Base-by-base conservation (phyloP, 2,329 filamentous ascomycete genomes). In the Aspergillus unguis region DNA sequence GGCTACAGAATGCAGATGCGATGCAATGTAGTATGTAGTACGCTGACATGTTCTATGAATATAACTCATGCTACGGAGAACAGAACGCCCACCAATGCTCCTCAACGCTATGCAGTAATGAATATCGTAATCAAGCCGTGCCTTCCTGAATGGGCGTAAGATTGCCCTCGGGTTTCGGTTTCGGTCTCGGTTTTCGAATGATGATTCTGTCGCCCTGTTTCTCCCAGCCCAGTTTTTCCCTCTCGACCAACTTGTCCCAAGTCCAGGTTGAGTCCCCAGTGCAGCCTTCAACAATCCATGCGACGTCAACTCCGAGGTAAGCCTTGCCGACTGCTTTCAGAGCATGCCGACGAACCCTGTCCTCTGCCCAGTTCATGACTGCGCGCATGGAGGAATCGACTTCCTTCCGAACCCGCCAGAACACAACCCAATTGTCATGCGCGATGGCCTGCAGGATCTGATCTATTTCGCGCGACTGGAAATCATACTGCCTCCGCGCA, bases 321-420 rank as follows among this genome's bases (percentile, higher is more conserved):
- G 86, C 82, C 64, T 85, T 82, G 1, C 90, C 91, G 50, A 97
- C 82, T 67, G 91, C 94, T 75, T 96, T 95, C 61, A 97, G 76
- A 32, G 88, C 84, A 71, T 92, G 87, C 60, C 83, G 77, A 60
- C 87, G 79, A 65, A 96, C 79, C n/a, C 81, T 79, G 26, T 84
- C 81, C 61, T 90, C 88, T 6, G 89, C 88, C 77, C 85, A 92
- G 64, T 90, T 87, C 78, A 97, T 85, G 52, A 99, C 74, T 51
- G 85, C 83, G 35, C 86, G 82, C 68, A 87, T 82, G 71, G 95
- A 88, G 6, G 88, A 89, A 73, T 96, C 90, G 29, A 94, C 89
- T 51, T 77, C 80, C 57, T 79, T 78, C 72, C 84, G 85, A 43
- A 88, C 75, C 58, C 83, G 80, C 77, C 87, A 88, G 68, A 95